Conservation (phyloP, 495 filamentous ascomycete genomes). For the Choiromyces venosus region DNA sequence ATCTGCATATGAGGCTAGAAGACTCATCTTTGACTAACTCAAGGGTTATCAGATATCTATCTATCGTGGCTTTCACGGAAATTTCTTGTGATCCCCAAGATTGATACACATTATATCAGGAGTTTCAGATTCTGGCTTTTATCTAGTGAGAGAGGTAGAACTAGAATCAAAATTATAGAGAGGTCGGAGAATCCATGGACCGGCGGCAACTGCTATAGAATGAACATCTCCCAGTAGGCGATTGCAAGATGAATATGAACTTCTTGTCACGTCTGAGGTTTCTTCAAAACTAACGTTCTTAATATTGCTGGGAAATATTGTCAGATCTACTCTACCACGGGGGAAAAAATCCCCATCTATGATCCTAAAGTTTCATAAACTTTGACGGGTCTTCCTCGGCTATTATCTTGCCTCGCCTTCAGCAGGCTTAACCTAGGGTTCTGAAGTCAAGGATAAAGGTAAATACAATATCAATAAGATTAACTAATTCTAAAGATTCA, state of each 20-base stretch:
- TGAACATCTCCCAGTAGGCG: neutral
- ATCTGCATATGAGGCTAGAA: neutral
- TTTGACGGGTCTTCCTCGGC: neutral
- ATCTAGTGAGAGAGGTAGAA: neutral
- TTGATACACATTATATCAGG: neutral
- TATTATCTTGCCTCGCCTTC: neutral
- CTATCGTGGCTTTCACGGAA: neutral
- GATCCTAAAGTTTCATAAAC: neutral
- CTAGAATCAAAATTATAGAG: neutral
- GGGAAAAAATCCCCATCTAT: neutral
- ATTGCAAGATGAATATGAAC: neutral
- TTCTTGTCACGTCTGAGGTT: neutral
- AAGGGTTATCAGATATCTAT: neutral
- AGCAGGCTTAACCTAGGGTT: neutral
- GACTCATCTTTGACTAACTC: neutral
- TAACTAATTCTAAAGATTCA: too few species aligned
- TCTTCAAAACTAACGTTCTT: neutral
- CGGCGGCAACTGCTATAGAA: neutral
- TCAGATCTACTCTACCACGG: neutral
- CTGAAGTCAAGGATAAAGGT: neutral
- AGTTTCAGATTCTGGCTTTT: neutral
- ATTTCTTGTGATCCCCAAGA: neutral
- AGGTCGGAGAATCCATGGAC: neutral
- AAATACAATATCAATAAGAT: neutral
- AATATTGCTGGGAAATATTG: neutral